Conservation (phyloP, 1,284 basidiomycete genomes). For the Microbotryomycetes sp. region DNA sequence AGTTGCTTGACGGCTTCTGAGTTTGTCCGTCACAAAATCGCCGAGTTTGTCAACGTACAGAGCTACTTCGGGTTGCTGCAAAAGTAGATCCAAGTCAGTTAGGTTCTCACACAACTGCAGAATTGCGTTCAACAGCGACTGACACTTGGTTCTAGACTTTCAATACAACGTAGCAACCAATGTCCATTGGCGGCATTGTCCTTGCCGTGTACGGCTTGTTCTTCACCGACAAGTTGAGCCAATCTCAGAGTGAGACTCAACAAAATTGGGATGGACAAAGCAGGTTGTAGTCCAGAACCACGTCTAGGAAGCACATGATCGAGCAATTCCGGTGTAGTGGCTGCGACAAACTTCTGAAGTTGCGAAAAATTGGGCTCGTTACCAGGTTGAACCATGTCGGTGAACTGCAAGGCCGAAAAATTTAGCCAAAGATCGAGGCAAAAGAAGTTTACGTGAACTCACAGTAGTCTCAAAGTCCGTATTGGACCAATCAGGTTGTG, state of each 20-base stretch:
- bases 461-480: neutral
- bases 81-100: too few species aligned
- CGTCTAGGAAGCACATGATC: conserved; percentile 22
- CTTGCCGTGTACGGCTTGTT: neutral
- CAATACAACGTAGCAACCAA: neutral
- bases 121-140: too few species aligned
- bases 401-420: conserved; percentile 10
- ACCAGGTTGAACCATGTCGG: conserved; percentile 18
- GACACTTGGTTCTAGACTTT: neutral
- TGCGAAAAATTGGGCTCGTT: conserved; percentile 19
- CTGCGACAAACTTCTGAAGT: conserved; percentile 14
- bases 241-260: conserved; percentile 22
- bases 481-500: neutral
- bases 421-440: neutral
- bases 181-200: neutral
- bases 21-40: neutral
- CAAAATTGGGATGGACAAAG: conserved; percentile 15
- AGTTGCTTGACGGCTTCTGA: neutral
- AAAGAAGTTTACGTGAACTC: neutral
- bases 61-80: neutral
- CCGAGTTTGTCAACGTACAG: neutral
- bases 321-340: conserved; percentile 11
- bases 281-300: neutral
- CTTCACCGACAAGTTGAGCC: conserved; percentile 4
- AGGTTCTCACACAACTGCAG: too few species aligned